Evolutionary conservation across 768 basidiomycete genomes (phyloP), one percentile per base, ranked within the genome.

Genomic region (Asterophora parasitica): DNA sequence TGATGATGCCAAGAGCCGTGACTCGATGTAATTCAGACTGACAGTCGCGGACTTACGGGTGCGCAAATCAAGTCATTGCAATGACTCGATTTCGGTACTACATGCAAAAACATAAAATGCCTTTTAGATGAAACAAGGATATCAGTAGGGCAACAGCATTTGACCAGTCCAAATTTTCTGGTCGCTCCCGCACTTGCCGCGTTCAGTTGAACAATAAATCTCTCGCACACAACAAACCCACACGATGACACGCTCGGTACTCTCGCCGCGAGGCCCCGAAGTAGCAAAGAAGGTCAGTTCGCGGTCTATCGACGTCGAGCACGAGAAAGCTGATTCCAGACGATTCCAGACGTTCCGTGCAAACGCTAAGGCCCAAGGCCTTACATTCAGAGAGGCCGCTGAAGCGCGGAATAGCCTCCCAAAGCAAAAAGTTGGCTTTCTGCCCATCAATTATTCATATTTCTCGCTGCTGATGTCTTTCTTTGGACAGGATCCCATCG

Each of bases 381-480:
- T 52, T 9, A 46, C 46, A 17, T 53, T 53, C 30, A 45, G 19
- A 49, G 46, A 33, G 11, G 37, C 44, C 13, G 42, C 46, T 20
- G 42, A 41, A n/a, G 42, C 42, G 19, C 46, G 42, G 16, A 41
- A 36, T 4, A 30, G 30, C 2, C 42, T 48, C 26, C 46, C 46
- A 13, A 52, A 48, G 26, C 30, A 30, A 28, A 52, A 48, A 42
- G 51, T 45, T 10, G 27, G 15, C 7, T 35, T 13, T 6, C 23
- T 5, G 1, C 44, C 23, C 13, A 20, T 26, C 9, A 16, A 39
- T 3, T 23, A 27, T 4, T n/a, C n/a, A n/a, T n/a, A n/a, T n/a
- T n/a, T n/a, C n/a, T n/a, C n/a, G n/a, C n/a, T n/a, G n/a, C n/a
- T n/a, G n/a, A n/a, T n/a, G n/a, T n/a, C n/a, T n/a, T n/a, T 30